Evolutionary conservation across 2,329 filamentous ascomycete genomes (phyloP).

Genomic region (Cordyceps pruinosa): DNA sequence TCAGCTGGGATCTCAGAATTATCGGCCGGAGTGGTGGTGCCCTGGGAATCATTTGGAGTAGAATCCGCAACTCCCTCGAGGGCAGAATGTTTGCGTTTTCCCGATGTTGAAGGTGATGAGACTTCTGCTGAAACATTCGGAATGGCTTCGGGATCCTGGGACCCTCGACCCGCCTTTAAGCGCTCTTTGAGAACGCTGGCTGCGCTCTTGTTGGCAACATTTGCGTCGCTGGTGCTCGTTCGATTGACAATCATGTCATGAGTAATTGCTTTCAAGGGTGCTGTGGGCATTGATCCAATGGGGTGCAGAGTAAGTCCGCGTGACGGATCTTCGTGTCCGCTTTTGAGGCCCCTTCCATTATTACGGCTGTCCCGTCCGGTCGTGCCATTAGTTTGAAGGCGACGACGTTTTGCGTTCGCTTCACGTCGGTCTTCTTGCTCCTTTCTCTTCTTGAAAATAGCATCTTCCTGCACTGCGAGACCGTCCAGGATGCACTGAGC

Average conservation of each 20-base stretch:
- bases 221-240: conserved; percentile 57
- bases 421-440: conserved; percentile 79
- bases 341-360: conserved; percentile 16
- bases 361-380: conserved; percentile 15
- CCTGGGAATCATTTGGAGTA: conserved; percentile 46
- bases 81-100: conserved; percentile 72
- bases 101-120: conserved; percentile 43
- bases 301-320: conserved; percentile 28
- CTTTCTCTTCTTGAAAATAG: conserved; percentile 83
- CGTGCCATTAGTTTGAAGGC: conserved; percentile 50
- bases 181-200: conserved; percentile 81
- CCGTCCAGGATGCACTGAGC: conserved; percentile 85
- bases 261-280: conserved; percentile 55
- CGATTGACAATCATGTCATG: conserved; percentile 85
- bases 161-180: conserved; percentile 45
- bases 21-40: conserved; percentile 39
- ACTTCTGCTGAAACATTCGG: conserved; percentile 24
- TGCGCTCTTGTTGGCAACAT: conserved; percentile 86
- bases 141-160: conserved; percentile 15
- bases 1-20: conserved; percentile 60
- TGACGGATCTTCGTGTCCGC: conserved; percentile 30
- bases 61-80: conserved; percentile 57
- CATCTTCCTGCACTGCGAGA: conserved; percentile 85
- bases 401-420: conserved; percentile 71
- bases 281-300: conserved; percentile 45